A percentile compares a stretch with the other conserved stretches of the same genome.
phyloP scores from a whole-genome alignment of 805 yeast genomes.

The Metschnikowia hibisci region DNA sequence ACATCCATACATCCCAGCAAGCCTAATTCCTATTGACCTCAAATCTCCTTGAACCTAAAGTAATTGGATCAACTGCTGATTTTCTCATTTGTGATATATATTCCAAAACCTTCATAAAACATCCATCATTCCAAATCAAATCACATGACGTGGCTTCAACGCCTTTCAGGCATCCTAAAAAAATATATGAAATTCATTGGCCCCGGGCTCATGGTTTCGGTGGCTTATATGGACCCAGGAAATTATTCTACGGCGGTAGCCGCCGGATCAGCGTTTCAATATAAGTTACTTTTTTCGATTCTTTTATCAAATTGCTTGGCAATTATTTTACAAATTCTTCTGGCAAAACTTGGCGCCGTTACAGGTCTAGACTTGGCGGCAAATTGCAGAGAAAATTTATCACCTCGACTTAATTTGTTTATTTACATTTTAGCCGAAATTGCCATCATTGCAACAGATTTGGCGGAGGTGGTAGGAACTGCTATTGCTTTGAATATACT shows the following conservation, averaged over 20 bases:
- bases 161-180: conserved; percentile 17
- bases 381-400: conserved; percentile 73
- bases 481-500: conserved; percentile 88
- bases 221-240: conserved; percentile 97
- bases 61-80: not conserved
- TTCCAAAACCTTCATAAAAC: not conserved
- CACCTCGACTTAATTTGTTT: conserved; percentile 53
- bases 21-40: too few relatives aligned
- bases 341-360: conserved; percentile 87
- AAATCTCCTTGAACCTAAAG: too few relatives aligned
- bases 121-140: not conserved
- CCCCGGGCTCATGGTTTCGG: conserved; percentile 92
- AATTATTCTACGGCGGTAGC: conserved; percentile 93
- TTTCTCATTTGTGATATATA: not conserved
- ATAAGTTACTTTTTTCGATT: conserved; percentile 72
- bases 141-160: conserved; percentile 6
- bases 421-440: conserved; percentile 79
- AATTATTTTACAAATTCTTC: conserved; percentile 76
- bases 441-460: conserved; percentile 92
- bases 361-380: conserved; percentile 92
- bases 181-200: conserved; percentile 74
- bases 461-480: conserved; percentile 97
- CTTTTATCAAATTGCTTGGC: conserved; percentile 82
- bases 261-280: conserved; percentile 85
- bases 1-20: too few relatives aligned